Base-by-base conservation (phyloP, 176 grass and related monocot genomes). In the Poa annua region DNA sequence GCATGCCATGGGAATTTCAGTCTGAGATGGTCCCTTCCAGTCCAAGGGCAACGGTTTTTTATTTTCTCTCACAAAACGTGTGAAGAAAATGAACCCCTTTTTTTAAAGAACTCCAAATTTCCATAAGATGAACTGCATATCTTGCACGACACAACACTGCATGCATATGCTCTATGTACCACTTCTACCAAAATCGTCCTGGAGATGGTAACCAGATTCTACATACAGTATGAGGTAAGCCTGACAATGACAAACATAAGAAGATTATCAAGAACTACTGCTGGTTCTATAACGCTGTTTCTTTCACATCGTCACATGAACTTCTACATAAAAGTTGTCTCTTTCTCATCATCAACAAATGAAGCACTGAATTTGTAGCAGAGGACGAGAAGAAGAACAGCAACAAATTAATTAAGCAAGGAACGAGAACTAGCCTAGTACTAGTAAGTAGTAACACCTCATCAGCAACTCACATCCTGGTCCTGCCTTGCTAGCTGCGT, bases 1-100 rank as follows among this genome's bases (percentile, higher is more conserved):
- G 84, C 67, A 74, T 74, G 13, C 74, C 74, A 65, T 55, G 78
- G 25, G 81, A 77, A 82, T 87, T 87, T 87, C 52, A 39, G 79
- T 51, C 13, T 70, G 41, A 62, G 52, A 85, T 59, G 83, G 83
- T 35, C 26, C 32, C 73, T 73, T 52, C 19, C 16, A 74, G 68
- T 76, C 16, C 62, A 68, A 51, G 15, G 21, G 21, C 77, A 80
- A 66, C 61, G n/a, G 68, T 71, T 47, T 71, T 45, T 71, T 45
- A 47, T 47, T 26, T 69, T 17, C 24, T 7, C 6, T 54, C 77
- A 66, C 76, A 62, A 35, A 22, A 53, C 61, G 5, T 61, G 51
- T 61, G 19, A 66, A 62, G 62, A 33, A 49, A 59, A 56, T 17
- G 48, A 33, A 3, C 11, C 29, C 2, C 2, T 1, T 47, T 13